A percentile compares a stretch with the other conserved stretches of the same genome.
phyloP scores from a whole-genome alignment of 768 basidiomycete species.

The Nidularia pulvinata region DNA sequence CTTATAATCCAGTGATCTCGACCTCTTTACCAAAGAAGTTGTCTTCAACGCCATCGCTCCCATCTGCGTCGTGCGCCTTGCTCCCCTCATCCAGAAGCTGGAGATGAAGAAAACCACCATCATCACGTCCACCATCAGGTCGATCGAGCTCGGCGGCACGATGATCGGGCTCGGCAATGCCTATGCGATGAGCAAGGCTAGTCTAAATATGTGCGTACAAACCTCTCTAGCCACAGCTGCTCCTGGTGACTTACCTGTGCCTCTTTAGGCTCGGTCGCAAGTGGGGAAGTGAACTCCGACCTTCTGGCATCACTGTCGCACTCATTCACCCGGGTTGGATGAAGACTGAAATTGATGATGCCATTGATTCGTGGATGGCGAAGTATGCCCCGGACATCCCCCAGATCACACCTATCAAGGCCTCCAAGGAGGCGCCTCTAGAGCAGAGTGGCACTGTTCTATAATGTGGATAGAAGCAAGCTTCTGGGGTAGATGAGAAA shows the following conservation, averaged over 20 bases:
- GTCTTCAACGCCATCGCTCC: constrained; percentile 12
- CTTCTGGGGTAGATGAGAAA: background rate
- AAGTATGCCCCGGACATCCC: constrained; percentile 14
- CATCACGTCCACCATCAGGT: constrained; percentile 15
- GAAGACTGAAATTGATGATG: constrained; percentile 13
- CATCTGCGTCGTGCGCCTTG: constrained; percentile 10
- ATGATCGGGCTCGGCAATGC: constrained; percentile 4
- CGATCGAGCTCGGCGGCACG: constrained; percentile 3
- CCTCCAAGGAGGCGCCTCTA: constrained; percentile 8
- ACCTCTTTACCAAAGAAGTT: constrained; percentile 11
- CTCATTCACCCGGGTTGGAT: constrained; percentile 19
- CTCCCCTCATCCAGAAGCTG: constrained; percentile 13
- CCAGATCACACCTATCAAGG: constrained; percentile 12
- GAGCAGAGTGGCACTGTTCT: constrained; percentile 2
- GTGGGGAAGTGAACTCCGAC: constrained; percentile 15
- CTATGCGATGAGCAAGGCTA: constrained; percentile 14
- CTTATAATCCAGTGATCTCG: constrained; percentile 8
- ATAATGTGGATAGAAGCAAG: constrained; percentile 3
- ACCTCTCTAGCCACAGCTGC: background rate
- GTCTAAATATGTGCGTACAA: constrained; percentile 12
- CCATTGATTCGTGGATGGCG: constrained; percentile 15
- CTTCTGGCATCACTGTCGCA: constrained; percentile 15
- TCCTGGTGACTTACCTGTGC: background rate
- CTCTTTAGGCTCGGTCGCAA: constrained; percentile 15
- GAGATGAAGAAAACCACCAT: constrained; percentile 14